A percentile compares a stretch with the other conserved stretches of the same genome.
phyloP scores from a whole-genome alignment of 345 rosid species.

The Eucalyptus sp. region DNA sequence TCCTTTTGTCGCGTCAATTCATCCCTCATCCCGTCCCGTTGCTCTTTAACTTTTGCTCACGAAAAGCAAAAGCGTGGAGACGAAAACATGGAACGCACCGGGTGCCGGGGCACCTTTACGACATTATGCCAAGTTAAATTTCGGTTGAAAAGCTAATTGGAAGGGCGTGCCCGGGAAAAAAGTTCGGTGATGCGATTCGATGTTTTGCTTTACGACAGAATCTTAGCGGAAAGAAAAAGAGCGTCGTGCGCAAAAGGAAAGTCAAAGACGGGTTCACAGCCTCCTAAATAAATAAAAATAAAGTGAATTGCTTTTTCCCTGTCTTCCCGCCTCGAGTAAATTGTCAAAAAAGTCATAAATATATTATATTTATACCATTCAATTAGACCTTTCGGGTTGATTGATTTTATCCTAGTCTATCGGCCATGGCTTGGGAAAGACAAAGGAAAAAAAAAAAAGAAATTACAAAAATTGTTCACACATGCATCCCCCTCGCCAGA shows the following conservation, averaged over 20 bases:
- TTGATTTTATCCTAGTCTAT: too few relatives aligned
- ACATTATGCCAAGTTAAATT: not conserved
- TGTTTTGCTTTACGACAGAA: not conserved
- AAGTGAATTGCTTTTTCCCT: not conserved
- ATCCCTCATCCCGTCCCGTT: not conserved
- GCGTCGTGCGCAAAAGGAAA: not conserved
- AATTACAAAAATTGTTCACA: too few relatives aligned
- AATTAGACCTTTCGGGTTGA: too few relatives aligned
- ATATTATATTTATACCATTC: too few relatives aligned
- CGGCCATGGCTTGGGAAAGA: too few relatives aligned
- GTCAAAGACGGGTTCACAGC: not conserved
- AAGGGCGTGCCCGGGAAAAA: not conserved
- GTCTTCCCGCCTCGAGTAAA: too few relatives aligned
- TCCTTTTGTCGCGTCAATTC: not conserved
- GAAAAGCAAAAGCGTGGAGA: not conserved
- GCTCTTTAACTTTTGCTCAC: not conserved
- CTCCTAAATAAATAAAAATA: not conserved
- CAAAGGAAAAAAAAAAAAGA: too few relatives aligned
- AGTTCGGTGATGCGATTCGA: not conserved
- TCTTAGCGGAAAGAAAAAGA: not conserved
- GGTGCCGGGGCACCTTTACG: not conserved
- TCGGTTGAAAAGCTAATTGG: not conserved
- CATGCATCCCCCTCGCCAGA: rapidly evolving
- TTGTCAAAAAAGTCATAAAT: not conserved
- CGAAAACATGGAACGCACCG: not conserved